Base-by-base conservation (phyloP, 139 green algal species). In the Zygnema circumcarinatum region DNA sequence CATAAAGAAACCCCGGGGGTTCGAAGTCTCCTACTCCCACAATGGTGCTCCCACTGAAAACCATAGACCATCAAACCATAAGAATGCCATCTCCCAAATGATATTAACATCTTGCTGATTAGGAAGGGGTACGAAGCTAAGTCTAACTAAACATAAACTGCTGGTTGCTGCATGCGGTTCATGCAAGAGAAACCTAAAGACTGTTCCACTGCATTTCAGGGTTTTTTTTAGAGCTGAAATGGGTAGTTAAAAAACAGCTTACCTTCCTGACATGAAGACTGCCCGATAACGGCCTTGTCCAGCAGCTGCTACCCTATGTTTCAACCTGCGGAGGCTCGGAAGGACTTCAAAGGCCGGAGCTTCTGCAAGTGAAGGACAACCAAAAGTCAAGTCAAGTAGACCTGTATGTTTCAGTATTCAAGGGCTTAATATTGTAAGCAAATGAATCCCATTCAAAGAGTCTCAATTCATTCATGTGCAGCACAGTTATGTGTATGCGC, bases 201-300 rank as follows among this genome's bases (percentile, higher is more conserved):
- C n/a, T n/a, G n/a, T n/a, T n/a, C n/a, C n/a, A n/a, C n/a, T n/a
- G n/a, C n/a, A n/a, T n/a, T n/a, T n/a, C n/a, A n/a, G n/a, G n/a
- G n/a, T n/a, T n/a, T n/a, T n/a, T n/a, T n/a, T n/a, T n/a, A n/a
- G n/a, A n/a, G n/a, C n/a, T n/a, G n/a, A n/a, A n/a, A n/a, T n/a
- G n/a, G n/a, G n/a, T n/a, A n/a, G n/a, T n/a, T n/a, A n/a, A n/a
- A n/a, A n/a, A n/a, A n/a, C n/a, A 41, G 36, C 76, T 40, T 69
- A 90, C 86, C 95, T 98, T 76, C 97, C 97, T 3, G 95, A 98
- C 96, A 99, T 99, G 90, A 99, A 99, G 29, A 98, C 97, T 1
- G 94, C 92, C 38, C 81, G 79, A 81, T 95, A 98, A 29, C 39
- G 38, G 0, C 83, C 79, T 20, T 85, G 42, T 16, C 86, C 92